Percentiles rank a stretch among this genome's conserved stretches.
Conservation (phyloP, 2,329 filamentous ascomycete genomes). For the Sclerotinia spermophila region DNA sequence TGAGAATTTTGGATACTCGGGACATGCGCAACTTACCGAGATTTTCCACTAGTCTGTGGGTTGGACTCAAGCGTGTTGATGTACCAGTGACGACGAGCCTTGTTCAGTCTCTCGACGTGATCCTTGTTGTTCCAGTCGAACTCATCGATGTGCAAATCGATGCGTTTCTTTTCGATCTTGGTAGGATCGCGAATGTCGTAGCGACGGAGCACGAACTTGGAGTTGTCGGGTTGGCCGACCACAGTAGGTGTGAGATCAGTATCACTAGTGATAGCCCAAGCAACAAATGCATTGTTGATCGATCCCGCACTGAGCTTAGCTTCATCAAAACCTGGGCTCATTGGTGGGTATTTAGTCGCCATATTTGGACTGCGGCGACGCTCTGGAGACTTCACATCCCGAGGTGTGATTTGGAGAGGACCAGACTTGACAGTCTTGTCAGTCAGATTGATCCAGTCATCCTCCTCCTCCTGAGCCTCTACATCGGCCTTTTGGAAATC, state of each 20-base stretch:
- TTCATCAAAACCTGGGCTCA: neutral
- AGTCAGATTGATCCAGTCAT: conserved; percentile 1
- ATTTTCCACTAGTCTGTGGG: neutral
- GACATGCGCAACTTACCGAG: neutral
- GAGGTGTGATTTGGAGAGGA: neutral
- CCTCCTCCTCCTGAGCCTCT: neutral
- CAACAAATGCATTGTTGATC: neutral
- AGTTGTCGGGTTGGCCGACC: neutral
- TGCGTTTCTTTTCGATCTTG: neutral
- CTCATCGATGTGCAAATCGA: neutral
- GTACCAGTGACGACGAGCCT: neutral
- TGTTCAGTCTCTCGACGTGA: neutral
- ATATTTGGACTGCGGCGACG: neutral
- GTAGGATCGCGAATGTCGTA: neutral
- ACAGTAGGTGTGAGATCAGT: neutral
- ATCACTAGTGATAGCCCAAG: neutral
- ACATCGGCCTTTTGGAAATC: neutral
- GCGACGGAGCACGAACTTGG: neutral
- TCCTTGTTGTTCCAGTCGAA: neutral
- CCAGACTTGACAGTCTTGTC: neutral
- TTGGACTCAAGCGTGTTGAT: neutral
- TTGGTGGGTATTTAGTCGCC: no score
- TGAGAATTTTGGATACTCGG: rapidly evolving
- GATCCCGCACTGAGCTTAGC: neutral
- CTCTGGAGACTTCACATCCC: neutral